Conservation (phyloP, 129 eudicot genomes). For the Cynara cardunculus region DNA sequence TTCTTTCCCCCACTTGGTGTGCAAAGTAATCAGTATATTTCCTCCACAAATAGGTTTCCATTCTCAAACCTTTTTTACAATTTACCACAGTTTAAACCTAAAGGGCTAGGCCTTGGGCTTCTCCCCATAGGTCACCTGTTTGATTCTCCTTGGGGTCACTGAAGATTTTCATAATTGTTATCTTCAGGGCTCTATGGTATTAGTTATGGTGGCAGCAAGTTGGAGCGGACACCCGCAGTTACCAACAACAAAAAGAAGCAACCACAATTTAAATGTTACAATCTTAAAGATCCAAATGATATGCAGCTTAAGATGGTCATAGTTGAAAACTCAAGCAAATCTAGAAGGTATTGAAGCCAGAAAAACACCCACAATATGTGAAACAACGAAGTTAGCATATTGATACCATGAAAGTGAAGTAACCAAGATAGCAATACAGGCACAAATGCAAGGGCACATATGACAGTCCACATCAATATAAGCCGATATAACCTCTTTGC, state of each 20-base stretch:
- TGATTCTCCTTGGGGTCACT: too few relatives aligned
- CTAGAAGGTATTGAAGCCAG: background rate
- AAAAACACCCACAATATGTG: background rate
- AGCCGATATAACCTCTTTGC: too few relatives aligned
- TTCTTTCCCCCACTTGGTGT: conserved; percentile 73
- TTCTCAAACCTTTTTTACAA: background rate
- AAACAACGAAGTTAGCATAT: background rate
- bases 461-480: too few relatives aligned
- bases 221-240: too few relatives aligned
- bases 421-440: background rate
- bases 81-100: too few relatives aligned
- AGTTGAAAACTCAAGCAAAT: conserved; percentile 1
- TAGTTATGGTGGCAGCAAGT: too few relatives aligned
- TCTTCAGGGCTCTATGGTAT: too few relatives aligned
- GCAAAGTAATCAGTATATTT: conserved; percentile 66
- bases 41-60: conserved; percentile 82
- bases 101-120: too few relatives aligned
- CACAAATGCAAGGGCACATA: too few relatives aligned
- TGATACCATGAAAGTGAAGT: background rate
- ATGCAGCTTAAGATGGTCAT: background rate
- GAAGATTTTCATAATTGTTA: too few relatives aligned
- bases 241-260: background rate
- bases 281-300: background rate
- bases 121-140: too few relatives aligned
- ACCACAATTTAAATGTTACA: background rate